These are phyloP conservation scores for Pyricularia sp. DNA, from an alignment of 2,329 filamentous ascomycete species.

Conservation along the genomic window DNA sequence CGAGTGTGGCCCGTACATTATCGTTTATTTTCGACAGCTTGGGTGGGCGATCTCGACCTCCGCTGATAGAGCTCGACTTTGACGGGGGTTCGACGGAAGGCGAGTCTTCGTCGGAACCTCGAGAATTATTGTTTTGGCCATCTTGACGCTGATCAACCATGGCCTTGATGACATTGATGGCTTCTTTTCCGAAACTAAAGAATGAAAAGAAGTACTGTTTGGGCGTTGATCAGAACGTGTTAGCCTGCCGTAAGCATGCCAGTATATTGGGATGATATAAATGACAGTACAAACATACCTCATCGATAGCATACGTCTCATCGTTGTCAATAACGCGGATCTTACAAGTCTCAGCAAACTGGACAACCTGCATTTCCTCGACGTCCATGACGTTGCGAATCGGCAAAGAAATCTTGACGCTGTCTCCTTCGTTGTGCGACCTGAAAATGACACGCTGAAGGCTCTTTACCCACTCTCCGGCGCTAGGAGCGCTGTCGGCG, in stretches of 20 bases:
- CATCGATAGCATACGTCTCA: conserved; percentile 89
- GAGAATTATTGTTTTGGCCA: conserved; percentile 6
- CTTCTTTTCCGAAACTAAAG: conserved; percentile 74
- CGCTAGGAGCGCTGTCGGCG: conserved; percentile 76
- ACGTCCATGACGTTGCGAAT: conserved; percentile 84
- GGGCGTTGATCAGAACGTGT: neutral
- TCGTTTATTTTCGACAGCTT: conserved; percentile 34
- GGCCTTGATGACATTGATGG: conserved; percentile 62
- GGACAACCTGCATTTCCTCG: conserved; percentile 80
- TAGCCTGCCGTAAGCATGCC: neutral
- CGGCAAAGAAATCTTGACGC: conserved; percentile 87
- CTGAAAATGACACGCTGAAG: conserved; percentile 91
- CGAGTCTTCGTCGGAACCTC: conserved; percentile 7
- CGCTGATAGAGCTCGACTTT: conserved; percentile 9
- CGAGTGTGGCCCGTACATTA: conserved; percentile 47
- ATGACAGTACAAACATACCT: conserved; percentile 38
- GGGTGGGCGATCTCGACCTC: conserved; percentile 10
- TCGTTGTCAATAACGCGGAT: conserved; percentile 86
- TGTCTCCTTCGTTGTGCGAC: conserved; percentile 91
- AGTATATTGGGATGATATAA: neutral
- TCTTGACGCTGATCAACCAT: conserved; percentile 47
- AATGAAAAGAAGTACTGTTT: conserved; percentile 88
- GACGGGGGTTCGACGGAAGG: conserved; percentile 5
- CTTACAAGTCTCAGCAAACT: conserved; percentile 88
- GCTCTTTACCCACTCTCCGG: conserved; percentile 92